phyloP scores from a whole-genome alignment of 2,329 filamentous ascomycete genomes.

The Macroventuria anomochaeta region DNA sequence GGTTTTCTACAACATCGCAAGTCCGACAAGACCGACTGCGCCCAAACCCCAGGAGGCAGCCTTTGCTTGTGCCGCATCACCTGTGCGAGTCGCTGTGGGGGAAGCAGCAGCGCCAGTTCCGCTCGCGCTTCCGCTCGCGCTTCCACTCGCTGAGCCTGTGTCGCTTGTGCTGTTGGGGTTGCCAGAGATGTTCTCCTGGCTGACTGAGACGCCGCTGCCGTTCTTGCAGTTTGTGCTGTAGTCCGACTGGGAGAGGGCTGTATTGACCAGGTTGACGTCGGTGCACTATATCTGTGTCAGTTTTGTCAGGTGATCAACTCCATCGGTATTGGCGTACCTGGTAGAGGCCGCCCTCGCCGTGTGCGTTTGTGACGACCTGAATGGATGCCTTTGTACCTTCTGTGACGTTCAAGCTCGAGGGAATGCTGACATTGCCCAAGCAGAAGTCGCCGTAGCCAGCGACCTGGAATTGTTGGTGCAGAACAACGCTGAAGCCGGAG shows the following conservation, averaged over 20 bases:
- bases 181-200: constrained; percentile 47
- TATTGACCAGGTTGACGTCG: constrained; percentile 70
- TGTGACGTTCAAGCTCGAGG: constrained; percentile 56
- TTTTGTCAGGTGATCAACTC: constrained; percentile 1
- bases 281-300: constrained; percentile 63
- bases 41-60: constrained; percentile 44
- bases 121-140: constrained; percentile 28
- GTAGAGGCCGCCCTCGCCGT: constrained; percentile 68
- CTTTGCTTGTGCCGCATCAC: constrained; percentile 40
- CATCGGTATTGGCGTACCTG: constrained; percentile 53
- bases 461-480: constrained; percentile 67
- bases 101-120: constrained; percentile 22
- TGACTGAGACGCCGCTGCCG: constrained; percentile 61
- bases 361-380: constrained; percentile 71
- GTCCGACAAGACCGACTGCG: constrained; percentile 42
- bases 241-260: constrained; percentile 55
- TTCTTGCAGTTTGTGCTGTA: constrained; percentile 63
- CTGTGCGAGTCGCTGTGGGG: constrained; percentile 20
- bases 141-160: constrained; percentile 45
- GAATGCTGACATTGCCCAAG: constrained; percentile 64
- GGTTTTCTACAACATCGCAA: constrained; percentile 34
- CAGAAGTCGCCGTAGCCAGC: constrained; percentile 70
- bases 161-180: constrained; percentile 57
- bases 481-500: constrained; percentile 71
- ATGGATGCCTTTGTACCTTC: constrained; percentile 71